Evolutionary conservation across 768 basidiomycete species (phyloP).

Genomic region (Boletus edulis): DNA sequence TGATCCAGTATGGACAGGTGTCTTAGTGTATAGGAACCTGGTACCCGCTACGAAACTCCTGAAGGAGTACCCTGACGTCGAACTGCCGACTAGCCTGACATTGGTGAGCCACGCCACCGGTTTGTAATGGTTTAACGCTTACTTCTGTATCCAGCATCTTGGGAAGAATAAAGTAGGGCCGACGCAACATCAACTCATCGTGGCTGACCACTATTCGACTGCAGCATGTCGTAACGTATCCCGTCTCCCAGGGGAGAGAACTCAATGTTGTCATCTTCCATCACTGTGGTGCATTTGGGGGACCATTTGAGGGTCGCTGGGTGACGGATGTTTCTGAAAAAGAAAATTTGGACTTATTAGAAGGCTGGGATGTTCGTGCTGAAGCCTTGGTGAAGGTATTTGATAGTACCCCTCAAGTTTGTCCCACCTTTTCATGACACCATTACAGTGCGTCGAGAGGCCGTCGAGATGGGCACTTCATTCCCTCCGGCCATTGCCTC

Average conservation of each 20-base stretch:
- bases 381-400: conserved; percentile 11
- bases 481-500: conserved; percentile 36
- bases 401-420: no score
- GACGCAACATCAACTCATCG: not conserved
- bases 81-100: conserved; percentile 27
- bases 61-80: conserved; percentile 32
- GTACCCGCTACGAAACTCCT: conserved; percentile 29
- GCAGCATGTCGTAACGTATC: conserved; percentile 41
- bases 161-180: conserved; percentile 16
- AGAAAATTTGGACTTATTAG: conserved; percentile 30
- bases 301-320: conserved; percentile 30
- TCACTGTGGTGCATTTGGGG: conserved; percentile 28
- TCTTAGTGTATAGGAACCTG: conserved; percentile 37
- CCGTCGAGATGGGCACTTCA: conserved; percentile 45
- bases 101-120: not conserved
- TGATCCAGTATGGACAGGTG: conserved; percentile 39
- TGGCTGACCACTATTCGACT: not conserved
- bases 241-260: conserved; percentile 35
- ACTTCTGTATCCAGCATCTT: conserved; percentile 15
- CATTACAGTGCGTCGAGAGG: conserved; percentile 31
- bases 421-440: not conserved
- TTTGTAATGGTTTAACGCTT: not conserved
- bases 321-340: conserved; percentile 28
- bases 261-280: conserved; percentile 36
- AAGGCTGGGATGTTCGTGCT: conserved; percentile 22